Conservation (phyloP, 441 rosid genomes). For the Theobroma grandiflorum region DNA sequence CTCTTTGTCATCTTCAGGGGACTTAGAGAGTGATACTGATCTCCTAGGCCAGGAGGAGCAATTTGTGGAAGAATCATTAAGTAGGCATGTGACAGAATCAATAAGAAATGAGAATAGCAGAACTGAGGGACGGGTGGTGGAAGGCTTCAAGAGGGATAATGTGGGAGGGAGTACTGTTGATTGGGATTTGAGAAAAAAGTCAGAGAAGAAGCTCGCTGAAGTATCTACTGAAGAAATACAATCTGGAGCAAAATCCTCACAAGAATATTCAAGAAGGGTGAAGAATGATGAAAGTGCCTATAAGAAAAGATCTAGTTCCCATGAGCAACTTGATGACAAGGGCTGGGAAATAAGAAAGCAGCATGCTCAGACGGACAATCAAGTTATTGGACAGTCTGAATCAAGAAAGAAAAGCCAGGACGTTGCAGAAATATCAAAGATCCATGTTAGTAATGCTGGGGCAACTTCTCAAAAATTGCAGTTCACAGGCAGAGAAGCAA, state of each 20-base stretch:
- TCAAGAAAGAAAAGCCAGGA: constrained; percentile 50
- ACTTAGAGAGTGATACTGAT: constrained; percentile 66
- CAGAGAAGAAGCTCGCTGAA: constrained; percentile 76
- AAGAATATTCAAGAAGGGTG: constrained; percentile 35
- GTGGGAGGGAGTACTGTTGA: constrained; percentile 42
- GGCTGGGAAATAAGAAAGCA: constrained; percentile 51
- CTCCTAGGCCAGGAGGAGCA: constrained; percentile 43
- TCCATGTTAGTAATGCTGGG: constrained; percentile 47
- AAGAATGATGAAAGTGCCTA: constrained; percentile 44
- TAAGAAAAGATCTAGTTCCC: constrained; percentile 42
- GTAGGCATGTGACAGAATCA: constrained; percentile 35
- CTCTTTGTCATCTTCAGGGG: constrained; percentile 70
- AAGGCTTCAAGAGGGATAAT: constrained; percentile 36
- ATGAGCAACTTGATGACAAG: constrained; percentile 41
- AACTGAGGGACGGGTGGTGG: constrained; percentile 34
- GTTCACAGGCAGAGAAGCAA: constrained; percentile 49
- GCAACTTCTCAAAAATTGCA: constrained; percentile 47
- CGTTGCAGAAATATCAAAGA: constrained; percentile 46
- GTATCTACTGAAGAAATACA: constrained; percentile 45
- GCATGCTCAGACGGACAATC: constrained; percentile 38
- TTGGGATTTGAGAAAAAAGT: constrained; percentile 73
- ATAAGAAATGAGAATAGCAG: constrained; percentile 31
- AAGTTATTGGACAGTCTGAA: constrained; percentile 42
- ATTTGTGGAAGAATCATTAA: constrained; percentile 36
- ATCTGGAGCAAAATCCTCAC: constrained; percentile 52